A percentile compares a stretch with the other conserved stretches of the same genome.
Evolutionary conservation across 306 rosid genomes (phyloP).

Genomic region (Leucaena leucocephala): DNA sequence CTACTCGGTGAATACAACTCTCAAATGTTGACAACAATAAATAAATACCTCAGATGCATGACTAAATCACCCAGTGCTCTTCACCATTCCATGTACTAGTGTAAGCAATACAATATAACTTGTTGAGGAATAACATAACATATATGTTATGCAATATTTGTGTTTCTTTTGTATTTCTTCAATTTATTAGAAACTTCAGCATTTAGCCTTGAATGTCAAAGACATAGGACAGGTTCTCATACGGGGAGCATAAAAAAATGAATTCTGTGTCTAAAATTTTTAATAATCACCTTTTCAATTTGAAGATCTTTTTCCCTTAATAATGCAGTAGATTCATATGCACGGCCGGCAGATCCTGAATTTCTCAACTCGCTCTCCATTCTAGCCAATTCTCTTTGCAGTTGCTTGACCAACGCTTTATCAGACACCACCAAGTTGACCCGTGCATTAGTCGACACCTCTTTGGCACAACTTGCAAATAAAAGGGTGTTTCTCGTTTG

Average conservation of each 20-base stretch:
- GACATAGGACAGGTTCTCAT: conserved; percentile 15
- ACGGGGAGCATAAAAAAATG: neutral
- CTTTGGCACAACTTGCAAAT: conserved; percentile 98
- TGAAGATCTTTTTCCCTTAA: conserved; percentile 79
- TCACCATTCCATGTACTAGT: neutral
- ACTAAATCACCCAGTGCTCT: neutral
- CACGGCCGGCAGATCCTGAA: conserved; percentile 46
- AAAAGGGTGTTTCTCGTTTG: conserved; percentile 97
- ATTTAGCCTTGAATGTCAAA: conserved; percentile 7
- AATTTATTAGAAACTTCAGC: neutral
- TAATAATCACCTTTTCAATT: conserved; percentile 73
- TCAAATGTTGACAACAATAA: neutral
- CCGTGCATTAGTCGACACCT: conserved; percentile 86
- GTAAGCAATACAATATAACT: neutral
- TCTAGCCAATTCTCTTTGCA: conserved; percentile 85
- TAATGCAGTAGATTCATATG: conserved; percentile 55
- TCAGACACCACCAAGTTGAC: conserved; percentile 94
- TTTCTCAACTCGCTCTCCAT: conserved; percentile 72
- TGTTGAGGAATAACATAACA: neutral
- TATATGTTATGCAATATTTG: neutral
- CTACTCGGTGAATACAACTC: neutral
- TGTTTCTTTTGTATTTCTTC: neutral
- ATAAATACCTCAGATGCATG: neutral
- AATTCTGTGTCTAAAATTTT: conserved; percentile 7
- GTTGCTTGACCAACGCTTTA: conserved; percentile 90